Conservation (phyloP, 2,329 filamentous ascomycete genomes). For the Claviceps quebecensis region DNA sequence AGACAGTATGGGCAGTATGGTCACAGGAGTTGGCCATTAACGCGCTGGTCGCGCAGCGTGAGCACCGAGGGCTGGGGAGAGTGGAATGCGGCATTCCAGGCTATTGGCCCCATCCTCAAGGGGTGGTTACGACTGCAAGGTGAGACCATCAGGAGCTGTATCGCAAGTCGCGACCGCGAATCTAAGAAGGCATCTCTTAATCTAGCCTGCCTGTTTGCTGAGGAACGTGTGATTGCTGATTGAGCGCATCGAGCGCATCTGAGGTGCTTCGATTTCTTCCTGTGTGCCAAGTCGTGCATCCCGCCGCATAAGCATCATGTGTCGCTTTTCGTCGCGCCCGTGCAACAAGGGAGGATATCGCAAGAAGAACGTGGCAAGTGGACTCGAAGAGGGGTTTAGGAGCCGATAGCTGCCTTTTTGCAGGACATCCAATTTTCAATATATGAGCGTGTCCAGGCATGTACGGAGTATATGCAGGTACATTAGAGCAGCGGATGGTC, state of each 20-base stretch:
- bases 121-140: neutral
- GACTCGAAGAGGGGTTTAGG: neutral
- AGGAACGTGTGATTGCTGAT: no score
- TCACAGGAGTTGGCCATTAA: neutral
- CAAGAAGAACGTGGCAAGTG: neutral
- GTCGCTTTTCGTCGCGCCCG: neutral
- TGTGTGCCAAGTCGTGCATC: neutral
- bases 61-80: slow-evolving; percentile 4
- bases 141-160: slow-evolving; percentile 2
- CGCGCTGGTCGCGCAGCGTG: neutral
- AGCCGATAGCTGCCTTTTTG: neutral
- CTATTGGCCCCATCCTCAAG: neutral
- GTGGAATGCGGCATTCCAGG: slow-evolving; percentile 6
- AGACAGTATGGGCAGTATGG: no score
- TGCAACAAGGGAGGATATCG: slow-evolving; percentile 1
- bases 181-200: neutral
- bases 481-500: neutral
- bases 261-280: neutral
- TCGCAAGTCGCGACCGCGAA: neutral
- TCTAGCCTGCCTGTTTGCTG: neutral
- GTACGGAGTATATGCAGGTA: neutral
- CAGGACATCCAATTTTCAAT: slow-evolving; percentile 3
- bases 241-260: no score
- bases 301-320: neutral
- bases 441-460: slow-evolving; percentile 1